These are phyloP conservation scores for Mycosphaerelloides madeirae DNA, from an alignment of 2,329 filamentous ascomycete species.

Conservation along the genomic window DNA sequence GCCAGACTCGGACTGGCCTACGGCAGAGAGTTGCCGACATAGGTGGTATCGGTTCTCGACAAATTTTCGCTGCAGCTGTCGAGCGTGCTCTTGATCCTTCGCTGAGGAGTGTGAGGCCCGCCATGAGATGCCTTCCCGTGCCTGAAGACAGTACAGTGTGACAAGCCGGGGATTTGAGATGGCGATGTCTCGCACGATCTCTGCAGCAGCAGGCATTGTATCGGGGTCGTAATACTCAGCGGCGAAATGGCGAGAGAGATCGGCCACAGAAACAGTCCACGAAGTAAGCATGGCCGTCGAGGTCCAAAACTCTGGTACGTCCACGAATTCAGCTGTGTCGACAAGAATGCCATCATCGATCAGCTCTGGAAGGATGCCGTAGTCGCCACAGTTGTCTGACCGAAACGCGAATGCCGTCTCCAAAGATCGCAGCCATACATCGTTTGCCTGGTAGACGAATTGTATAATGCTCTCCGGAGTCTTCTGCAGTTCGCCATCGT, in stretches of 20 bases:
- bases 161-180: conserved; percentile 52
- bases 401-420: conserved; percentile 67
- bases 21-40: conserved; percentile 39
- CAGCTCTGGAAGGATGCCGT: conserved; percentile 66
- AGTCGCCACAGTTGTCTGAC: conserved; percentile 61
- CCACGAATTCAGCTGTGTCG: conserved; percentile 55
- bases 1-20: conserved; percentile 54
- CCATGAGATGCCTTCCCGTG: conserved; percentile 58
- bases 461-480: conserved; percentile 42
- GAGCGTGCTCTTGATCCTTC: conserved; percentile 46
- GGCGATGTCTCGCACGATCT: conserved; percentile 46
- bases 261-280: conserved; percentile 34
- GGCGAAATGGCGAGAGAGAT: conserved; percentile 39
- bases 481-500: conserved; percentile 9
- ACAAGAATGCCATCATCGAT: conserved; percentile 47
- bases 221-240: conserved; percentile 36
- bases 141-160: conserved; percentile 53
- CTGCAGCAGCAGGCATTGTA: conserved; percentile 17
- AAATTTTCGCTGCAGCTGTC: conserved; percentile 42
- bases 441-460: conserved; percentile 62
- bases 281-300: conserved; percentile 52
- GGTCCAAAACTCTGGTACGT: conserved; percentile 80
- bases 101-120: conserved; percentile 49
- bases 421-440: conserved; percentile 63
- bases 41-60: conserved; percentile 40